These are phyloP conservation scores for Thielaviopsis punctulata DNA, from an alignment of 2,329 filamentous ascomycete species.

Conservation along the genomic window DNA sequence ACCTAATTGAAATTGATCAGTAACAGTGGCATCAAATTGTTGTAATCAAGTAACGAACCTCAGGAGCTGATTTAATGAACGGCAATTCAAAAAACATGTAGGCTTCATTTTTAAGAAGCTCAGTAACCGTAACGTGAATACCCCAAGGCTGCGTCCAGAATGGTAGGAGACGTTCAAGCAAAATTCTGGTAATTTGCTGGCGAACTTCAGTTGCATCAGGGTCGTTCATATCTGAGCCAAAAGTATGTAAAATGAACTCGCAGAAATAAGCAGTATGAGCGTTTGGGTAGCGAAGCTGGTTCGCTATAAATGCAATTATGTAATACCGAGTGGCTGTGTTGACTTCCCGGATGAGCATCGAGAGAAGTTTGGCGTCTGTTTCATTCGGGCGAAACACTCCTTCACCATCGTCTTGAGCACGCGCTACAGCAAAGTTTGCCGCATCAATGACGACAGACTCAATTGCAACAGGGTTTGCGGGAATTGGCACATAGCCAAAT, in stretches of 20 bases:
- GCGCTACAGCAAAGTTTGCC: conserved; percentile 51
- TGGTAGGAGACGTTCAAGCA: conserved; percentile 74
- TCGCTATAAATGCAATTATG: conserved; percentile 66
- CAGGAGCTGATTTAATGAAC: conserved; percentile 77
- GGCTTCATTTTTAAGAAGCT: conserved; percentile 73
- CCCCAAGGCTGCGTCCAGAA: conserved; percentile 95
- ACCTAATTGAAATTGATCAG: conserved; percentile 14
- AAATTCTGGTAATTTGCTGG: conserved; percentile 75
- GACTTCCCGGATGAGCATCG: conserved; percentile 59
- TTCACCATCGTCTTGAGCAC: conserved; percentile 39
- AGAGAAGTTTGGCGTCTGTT: conserved; percentile 52
- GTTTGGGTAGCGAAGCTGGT: conserved; percentile 83
- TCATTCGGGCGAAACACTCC: conserved; percentile 29
- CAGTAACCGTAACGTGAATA: conserved; percentile 69
- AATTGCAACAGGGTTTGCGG: conserved; percentile 53
- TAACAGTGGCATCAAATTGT: neutral
- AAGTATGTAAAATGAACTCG: conserved; percentile 68
- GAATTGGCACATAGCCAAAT: conserved; percentile 48
- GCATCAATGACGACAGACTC: conserved; percentile 75
- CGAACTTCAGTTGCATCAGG: conserved; percentile 69
- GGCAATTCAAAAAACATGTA: conserved; percentile 86
- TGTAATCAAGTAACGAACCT: conserved; percentile 34
- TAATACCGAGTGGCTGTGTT: conserved; percentile 68
- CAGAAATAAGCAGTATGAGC: conserved; percentile 86
- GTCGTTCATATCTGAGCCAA: conserved; percentile 55